A percentile compares a stretch with the other conserved stretches of the same genome.
Conservation (phyloP, 163 green algal species). For the Prototheca cutis region DNA sequence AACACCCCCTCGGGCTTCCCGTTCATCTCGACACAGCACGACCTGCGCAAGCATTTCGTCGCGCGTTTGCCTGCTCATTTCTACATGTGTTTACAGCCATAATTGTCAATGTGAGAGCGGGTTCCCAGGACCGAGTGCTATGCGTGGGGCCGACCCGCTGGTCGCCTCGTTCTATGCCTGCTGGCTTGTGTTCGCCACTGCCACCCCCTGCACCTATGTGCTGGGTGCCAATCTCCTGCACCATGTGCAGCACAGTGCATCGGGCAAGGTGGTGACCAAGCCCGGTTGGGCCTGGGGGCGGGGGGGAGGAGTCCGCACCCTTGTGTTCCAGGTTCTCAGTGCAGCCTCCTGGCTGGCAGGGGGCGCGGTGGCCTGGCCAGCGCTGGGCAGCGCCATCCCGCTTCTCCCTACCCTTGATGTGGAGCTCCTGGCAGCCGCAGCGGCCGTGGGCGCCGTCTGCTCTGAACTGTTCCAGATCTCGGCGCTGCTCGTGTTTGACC, state of each 20-base stretch:
- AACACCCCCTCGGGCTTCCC: too few species aligned
- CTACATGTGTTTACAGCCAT: too few species aligned
- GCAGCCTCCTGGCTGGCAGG: background rate
- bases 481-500: slow-evolving; percentile 40
- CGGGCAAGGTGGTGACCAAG: background rate
- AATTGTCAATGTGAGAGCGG: too few species aligned
- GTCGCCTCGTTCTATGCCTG: background rate
- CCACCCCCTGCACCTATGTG: background rate
- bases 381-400: background rate
- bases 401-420: background rate
- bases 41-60: too few species aligned
- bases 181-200: background rate
- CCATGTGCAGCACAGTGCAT: background rate
- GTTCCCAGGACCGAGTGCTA: background rate
- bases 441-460: slow-evolving; percentile 27
- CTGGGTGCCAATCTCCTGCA: background rate
- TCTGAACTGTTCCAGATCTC: slow-evolving; percentile 43
- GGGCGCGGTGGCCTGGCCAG: background rate
- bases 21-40: too few species aligned
- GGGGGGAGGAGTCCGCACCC: background rate
- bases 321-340: slow-evolving; percentile 3
- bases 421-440: slow-evolving; percentile 26
- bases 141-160: background rate
- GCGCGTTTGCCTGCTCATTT: too few species aligned
- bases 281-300: background rate